Base-by-base conservation (phyloP, 2,329 filamentous ascomycete genomes). In the Colletotrichum melonis region DNA sequence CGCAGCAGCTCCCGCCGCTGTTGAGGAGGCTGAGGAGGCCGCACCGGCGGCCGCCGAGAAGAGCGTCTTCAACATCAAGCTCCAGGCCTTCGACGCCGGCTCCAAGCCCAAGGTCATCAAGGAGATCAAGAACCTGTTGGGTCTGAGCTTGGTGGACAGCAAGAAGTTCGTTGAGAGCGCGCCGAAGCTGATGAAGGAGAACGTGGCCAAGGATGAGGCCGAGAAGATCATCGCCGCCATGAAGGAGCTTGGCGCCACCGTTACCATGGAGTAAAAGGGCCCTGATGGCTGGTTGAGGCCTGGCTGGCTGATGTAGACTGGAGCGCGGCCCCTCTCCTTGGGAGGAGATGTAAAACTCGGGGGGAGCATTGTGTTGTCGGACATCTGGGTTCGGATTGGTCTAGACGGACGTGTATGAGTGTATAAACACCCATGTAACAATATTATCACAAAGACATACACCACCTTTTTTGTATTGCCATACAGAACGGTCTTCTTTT, bases 131-230 rank as follows among this genome's bases (percentile, higher is more conserved):
- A 92, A 91, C 81, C 89, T 99, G 91, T 88, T 99, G 74, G 97
- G 97, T 56, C 86, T 99, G 82, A 97, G 94, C 83, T 90, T 99
- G 87, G 97, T 99, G 78, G 97, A 99, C 86, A 97, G 94, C 87
- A 99, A 99, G 93, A 99, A 99, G 89, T 99, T 99, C 81, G 97
- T 99, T 77, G 97, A 99, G 90, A 95, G 94, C 82, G 95, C 94
- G 78, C 97, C 97, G 76, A 99, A 99, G 93, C 88, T 94, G 84
- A 94, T 99, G 94, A 98, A 98, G 92, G 97, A 99, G 87, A 95
- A 94, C 64, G 95, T 99, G 78, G 94, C 96, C 76, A 99, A 99
- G 91, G 97, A 99, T 81, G 97, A 99, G 84, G 95, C 95, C 8
- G 96, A 98, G 90, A 99, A 99, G 92, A 98, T 99, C 81, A 91